These are phyloP conservation scores for Pseudogymnoascus verrucosus DNA, from an alignment of 2,329 filamentous ascomycete genomes.

Conservation along the genomic window DNA sequence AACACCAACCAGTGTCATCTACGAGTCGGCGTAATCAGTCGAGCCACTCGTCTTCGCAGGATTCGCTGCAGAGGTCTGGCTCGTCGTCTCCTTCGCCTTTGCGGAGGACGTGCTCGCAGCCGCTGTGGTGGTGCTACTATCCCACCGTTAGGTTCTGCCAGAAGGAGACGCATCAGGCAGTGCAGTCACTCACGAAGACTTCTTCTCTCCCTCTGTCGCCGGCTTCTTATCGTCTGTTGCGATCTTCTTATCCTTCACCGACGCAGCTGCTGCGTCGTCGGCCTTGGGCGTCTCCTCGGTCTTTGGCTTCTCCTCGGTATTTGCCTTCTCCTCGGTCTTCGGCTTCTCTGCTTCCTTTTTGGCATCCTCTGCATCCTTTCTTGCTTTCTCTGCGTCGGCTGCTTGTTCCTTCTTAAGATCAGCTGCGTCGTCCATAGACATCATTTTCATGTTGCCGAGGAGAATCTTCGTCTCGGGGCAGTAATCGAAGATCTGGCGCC, in stretches of 20 bases:
- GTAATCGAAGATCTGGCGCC: conserved; percentile 47
- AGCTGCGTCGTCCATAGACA: conserved; percentile 26
- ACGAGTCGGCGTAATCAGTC: background rate
- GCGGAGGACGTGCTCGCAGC: background rate
- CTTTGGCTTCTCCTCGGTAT: background rate
- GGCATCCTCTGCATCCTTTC: background rate
- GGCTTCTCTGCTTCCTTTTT: background rate
- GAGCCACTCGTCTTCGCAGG: background rate
- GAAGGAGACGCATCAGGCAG: background rate
- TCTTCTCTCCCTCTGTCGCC: background rate
- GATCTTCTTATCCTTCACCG: conserved; percentile 1
- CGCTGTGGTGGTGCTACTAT: background rate
- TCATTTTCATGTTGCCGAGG: conserved; percentile 31
- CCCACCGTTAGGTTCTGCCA: background rate
- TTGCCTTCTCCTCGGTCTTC: background rate
- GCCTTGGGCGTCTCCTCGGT: background rate
- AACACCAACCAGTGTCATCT: background rate
- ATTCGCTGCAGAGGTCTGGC: background rate
- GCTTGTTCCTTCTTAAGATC: conserved; percentile 16
- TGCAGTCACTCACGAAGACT: background rate
- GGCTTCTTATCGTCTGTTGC: background rate
- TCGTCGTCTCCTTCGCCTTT: background rate
- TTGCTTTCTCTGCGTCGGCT: background rate
- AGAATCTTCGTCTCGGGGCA: conserved; percentile 53
- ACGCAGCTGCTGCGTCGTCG: background rate